These are phyloP conservation scores for Cryptococcus sp. DNA, from an alignment of 1,284 basidiomycete genomes.

Conservation along the genomic window DNA sequence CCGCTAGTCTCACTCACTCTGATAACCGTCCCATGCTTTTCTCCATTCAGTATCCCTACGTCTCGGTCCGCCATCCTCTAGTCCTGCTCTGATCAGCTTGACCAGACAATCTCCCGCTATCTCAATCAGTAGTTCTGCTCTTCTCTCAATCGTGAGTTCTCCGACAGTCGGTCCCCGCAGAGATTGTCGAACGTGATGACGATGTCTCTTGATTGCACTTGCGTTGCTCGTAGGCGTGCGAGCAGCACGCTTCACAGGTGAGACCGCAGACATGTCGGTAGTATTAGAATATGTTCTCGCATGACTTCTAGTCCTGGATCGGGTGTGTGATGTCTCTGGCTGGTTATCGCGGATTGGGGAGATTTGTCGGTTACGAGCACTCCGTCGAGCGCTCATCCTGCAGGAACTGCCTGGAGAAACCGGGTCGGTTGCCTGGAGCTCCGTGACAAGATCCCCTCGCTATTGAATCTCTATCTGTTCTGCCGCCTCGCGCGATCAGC, in stretches of 20 bases:
- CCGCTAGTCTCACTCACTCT: slow-evolving; percentile 11
- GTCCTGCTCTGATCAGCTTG: slow-evolving; percentile 12
- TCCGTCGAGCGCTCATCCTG: too few relatives aligned
- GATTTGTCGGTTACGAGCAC: too few relatives aligned
- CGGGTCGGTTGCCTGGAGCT: too few relatives aligned
- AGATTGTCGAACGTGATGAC: slow-evolving; percentile 12
- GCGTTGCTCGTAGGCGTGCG: background rate
- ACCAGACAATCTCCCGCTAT: slow-evolving; percentile 29
- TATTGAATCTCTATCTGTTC: too few relatives aligned
- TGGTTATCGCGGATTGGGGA: too few relatives aligned
- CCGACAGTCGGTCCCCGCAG: slow-evolving; percentile 12
- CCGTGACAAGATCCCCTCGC: too few relatives aligned
- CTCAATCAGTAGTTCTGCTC: slow-evolving; percentile 19
- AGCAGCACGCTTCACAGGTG: too few relatives aligned
- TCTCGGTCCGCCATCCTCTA: slow-evolving; percentile 1
- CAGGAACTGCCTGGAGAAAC: too few relatives aligned
- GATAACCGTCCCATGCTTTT: slow-evolving; percentile 17
- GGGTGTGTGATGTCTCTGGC: too few relatives aligned
- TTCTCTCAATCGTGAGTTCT: slow-evolving; percentile 17
- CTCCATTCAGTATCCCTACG: slow-evolving; percentile 1
- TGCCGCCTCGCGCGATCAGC: too few relatives aligned
- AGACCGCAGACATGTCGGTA: background rate
- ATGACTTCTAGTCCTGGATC: background rate
- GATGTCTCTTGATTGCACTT: background rate
- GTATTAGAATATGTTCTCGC: background rate